Conservation (phyloP, 2,329 filamentous ascomycete genomes). For the Exophiala xenobiotica region DNA sequence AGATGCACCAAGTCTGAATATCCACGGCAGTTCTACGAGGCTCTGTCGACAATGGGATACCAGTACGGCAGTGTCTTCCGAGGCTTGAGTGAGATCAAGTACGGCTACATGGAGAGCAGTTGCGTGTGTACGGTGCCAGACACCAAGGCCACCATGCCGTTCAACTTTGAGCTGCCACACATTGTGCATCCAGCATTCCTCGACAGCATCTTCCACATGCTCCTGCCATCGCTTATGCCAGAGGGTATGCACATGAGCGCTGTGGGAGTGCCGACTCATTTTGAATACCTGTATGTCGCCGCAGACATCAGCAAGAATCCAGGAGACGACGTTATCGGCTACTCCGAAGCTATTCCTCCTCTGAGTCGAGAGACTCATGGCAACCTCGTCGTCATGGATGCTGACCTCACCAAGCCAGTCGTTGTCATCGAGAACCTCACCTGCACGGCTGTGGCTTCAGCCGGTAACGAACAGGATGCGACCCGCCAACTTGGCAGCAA, state of each 20-base stretch:
- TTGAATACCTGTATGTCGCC: constrained; percentile 21
- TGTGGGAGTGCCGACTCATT: constrained; percentile 4
- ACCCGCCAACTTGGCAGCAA: neutral
- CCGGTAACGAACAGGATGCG: neutral
- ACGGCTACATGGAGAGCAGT: constrained; percentile 16
- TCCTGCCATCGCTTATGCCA: constrained; percentile 28
- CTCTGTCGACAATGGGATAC: constrained; percentile 30
- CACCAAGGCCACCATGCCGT: constrained; percentile 33
- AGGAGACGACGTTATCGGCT: constrained; percentile 3
- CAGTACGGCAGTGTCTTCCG: constrained; percentile 35
- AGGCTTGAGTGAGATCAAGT: constrained; percentile 27
- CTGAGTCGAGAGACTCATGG: constrained; percentile 5
- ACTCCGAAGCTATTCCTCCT: constrained; percentile 6
- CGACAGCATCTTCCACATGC: constrained; percentile 36
- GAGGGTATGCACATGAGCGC: constrained; percentile 16
- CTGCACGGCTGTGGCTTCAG: constrained; percentile 3
- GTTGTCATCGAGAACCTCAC: constrained; percentile 5
- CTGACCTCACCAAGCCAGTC: constrained; percentile 4
- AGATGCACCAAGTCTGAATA: constrained; percentile 18
- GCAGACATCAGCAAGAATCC: neutral
- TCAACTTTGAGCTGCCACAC: constrained; percentile 30
- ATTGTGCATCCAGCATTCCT: constrained; percentile 37
- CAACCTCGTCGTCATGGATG: constrained; percentile 5
- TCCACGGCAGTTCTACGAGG: constrained; percentile 31
- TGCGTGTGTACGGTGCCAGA: constrained; percentile 32